Base-by-base conservation (phyloP, 192 early-diverging fungal genomes). In the Coemansia biformis region DNA sequence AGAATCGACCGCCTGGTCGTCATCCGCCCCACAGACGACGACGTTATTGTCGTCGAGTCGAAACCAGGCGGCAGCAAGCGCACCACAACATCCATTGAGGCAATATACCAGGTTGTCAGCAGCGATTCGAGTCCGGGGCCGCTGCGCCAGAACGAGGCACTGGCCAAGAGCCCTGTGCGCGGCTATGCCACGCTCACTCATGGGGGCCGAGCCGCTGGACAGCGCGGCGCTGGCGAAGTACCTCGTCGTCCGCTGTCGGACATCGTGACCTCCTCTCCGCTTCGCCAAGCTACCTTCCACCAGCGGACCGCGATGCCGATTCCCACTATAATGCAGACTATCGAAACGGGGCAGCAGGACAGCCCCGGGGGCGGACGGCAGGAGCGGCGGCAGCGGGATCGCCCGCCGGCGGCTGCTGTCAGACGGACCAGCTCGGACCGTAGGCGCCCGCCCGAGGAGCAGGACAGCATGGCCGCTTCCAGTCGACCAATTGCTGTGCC, bases 401-500 rank as follows among this genome's bases (percentile, higher is more conserved):
- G 13, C 14, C 26, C 28, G 28, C 16, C n/a, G 13, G 2, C 18
- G 22, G 10, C 16, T 8, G 12, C 7, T 26, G 14, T 3, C 45
- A 46, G 17, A 8, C 33, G 9, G 18, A 17, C 38, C 48, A 16
- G 7, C 21, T 15, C 16, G 24, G 24, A 26, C 24, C 3, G 6
- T 6, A 6, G 24, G 24, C 24, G 24, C 24, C 24, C 3, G 24
- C 3, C 24, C 6, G 24, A 6, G 3, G 24, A 26, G 24, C 3
- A 2, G 24, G 24, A 26, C 6, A 5, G 3, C 2, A 5, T 6
- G 3, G 24, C 24, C 24, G 6, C 6, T 6, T 26, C 24, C 6
- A 6, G 6, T 6, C 29, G 69, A 10, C 57, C 49, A 16, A 58
- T 66, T 46, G 63, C 63, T 13, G 41, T 62, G 15, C 63, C 69